Evolutionary conservation across 75 land plant species (phyloP).

Genomic region (Sequoiadendron giganteum): DNA sequence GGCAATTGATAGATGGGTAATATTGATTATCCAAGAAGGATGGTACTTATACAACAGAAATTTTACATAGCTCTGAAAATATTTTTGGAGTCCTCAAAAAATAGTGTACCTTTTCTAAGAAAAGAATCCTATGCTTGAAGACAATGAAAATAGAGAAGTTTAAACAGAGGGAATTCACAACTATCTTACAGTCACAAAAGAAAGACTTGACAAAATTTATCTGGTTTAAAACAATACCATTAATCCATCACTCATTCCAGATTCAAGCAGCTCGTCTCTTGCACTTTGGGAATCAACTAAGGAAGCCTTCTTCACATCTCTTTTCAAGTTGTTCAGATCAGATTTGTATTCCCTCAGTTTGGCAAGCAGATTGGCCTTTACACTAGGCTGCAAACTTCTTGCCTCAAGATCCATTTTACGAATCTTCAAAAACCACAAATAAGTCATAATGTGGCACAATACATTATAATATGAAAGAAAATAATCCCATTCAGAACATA

Average conservation of each 20-base stretch:
- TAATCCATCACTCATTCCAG: slow-evolving; percentile 60
- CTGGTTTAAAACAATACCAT: slow-evolving; percentile 22
- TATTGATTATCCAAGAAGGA: neutral
- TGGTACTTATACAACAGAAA: neutral
- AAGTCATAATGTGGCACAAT: neutral
- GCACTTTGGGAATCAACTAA: slow-evolving; percentile 32
- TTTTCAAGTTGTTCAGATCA: slow-evolving; percentile 64
- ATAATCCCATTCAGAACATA: neutral
- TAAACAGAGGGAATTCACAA: neutral
- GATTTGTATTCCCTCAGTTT: slow-evolving; percentile 81
- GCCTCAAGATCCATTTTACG: slow-evolving; percentile 88
- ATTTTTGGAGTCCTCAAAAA: neutral
- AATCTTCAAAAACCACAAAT: slow-evolving; percentile 32
- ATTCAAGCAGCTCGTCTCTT: slow-evolving; percentile 68
- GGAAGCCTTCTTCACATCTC: slow-evolving; percentile 48
- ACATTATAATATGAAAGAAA: neutral
- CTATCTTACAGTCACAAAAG: neutral
- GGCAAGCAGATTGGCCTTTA: slow-evolving; percentile 58
- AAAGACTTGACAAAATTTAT: neutral
- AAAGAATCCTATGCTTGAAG: neutral
- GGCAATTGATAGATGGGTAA: neutral
- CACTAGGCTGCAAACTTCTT: slow-evolving; percentile 63
- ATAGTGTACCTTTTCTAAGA: neutral
- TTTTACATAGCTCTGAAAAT: neutral
- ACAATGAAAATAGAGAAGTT: neutral